These are phyloP conservation scores for Plenodomus lindquistii DNA, from an alignment of 2,329 filamentous ascomycete genomes.

Conservation along the genomic window DNA sequence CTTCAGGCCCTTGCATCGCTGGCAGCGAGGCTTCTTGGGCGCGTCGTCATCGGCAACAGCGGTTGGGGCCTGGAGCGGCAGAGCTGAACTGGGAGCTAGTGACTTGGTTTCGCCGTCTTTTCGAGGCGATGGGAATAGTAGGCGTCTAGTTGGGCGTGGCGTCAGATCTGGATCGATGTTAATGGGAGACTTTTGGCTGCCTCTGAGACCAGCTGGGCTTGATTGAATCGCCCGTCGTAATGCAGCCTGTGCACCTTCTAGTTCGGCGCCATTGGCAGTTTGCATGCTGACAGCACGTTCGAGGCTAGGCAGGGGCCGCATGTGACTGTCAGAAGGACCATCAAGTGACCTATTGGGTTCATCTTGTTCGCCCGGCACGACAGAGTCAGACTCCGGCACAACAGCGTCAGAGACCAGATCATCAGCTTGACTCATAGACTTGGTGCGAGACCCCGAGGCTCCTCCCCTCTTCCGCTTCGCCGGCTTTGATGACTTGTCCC, in stretches of 20 bases:
- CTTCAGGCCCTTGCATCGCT: conserved; percentile 29
- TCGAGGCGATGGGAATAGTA: conserved; percentile 77
- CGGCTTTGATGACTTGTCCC: conserved; percentile 60
- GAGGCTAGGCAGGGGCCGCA: conserved; percentile 14
- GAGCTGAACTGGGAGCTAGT: conserved; percentile 55
- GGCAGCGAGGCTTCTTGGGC: conserved; percentile 26
- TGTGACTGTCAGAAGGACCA: conserved; percentile 11
- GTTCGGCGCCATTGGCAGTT: conserved; percentile 7
- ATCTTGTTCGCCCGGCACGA: conserved; percentile 17
- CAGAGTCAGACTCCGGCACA: conserved; percentile 35
- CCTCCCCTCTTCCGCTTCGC: conserved; percentile 42
- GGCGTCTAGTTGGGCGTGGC: conserved; percentile 66
- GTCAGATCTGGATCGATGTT: conserved; percentile 57
- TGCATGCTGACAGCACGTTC: conserved; percentile 15
- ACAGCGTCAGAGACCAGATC: conserved; percentile 45
- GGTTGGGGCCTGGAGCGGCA: conserved; percentile 7
- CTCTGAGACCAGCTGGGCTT: conserved; percentile 59
- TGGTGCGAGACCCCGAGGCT: conserved; percentile 45
- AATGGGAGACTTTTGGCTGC: conserved; percentile 52
- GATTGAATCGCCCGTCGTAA: conserved; percentile 62
- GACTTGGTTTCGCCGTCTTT: conserved; percentile 66
- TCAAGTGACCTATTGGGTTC: conserved; percentile 10
- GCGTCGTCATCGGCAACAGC: conserved; percentile 13
- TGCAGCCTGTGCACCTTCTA: conserved; percentile 38
- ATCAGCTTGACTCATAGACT: conserved; percentile 49